Percentiles rank a stretch among this genome's conserved stretches.
phyloP scores from a whole-genome alignment of 2,329 filamentous ascomycete genomes.

The Beauveria pseudobassiana region DNA sequence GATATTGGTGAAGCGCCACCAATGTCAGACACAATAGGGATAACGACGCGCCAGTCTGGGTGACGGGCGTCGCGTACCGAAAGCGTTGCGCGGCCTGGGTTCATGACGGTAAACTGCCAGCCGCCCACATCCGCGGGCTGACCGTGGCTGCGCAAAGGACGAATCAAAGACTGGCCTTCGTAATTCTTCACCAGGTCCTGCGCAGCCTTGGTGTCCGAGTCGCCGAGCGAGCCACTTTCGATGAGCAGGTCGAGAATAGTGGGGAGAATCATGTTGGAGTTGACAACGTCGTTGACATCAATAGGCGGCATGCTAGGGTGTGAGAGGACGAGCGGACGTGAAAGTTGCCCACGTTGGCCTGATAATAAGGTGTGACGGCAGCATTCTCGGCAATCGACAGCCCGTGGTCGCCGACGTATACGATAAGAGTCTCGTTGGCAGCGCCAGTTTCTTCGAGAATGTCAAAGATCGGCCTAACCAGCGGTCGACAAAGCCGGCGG shows the following conservation, averaged over 20 bases:
- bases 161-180: constrained; percentile 28
- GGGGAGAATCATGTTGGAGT: constrained; percentile 26
- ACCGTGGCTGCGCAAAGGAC: constrained; percentile 18
- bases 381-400: constrained; percentile 26
- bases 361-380: constrained; percentile 24
- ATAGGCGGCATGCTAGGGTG: constrained; percentile 26
- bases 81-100: constrained; percentile 26
- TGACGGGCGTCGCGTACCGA: constrained; percentile 25
- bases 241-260: constrained; percentile 28
- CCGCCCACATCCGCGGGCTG: constrained; percentile 17
- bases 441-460: constrained; percentile 25
- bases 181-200: constrained; percentile 25
- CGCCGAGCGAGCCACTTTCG: constrained; percentile 25
- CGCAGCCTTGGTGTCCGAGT: constrained; percentile 19
- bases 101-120: constrained; percentile 28
- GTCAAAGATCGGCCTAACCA: constrained; percentile 26
- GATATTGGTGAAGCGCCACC: constrained; percentile 25
- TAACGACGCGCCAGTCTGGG: constrained; percentile 22
- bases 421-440: constrained; percentile 25
- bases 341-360: constrained; percentile 25
- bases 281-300: constrained; percentile 24
- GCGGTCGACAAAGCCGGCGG: constrained; percentile 24
- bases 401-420: constrained; percentile 27
- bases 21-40: constrained; percentile 24
- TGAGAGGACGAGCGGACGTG: constrained; percentile 25